phyloP scores from a whole-genome alignment of 805 yeast species.

The Saccharomycopsis sp. region DNA sequence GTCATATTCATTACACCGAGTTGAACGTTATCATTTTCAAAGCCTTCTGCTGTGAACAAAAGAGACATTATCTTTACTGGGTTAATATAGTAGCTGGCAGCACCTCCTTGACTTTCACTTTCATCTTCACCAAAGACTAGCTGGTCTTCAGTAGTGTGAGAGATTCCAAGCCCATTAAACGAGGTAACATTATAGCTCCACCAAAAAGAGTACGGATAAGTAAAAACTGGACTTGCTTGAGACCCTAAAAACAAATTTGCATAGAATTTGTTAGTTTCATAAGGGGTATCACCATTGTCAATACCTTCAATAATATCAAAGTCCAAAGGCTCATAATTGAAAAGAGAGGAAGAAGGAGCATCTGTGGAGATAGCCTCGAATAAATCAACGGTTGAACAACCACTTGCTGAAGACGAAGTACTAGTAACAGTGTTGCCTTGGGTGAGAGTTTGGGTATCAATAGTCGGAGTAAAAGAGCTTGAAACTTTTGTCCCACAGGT shows the following conservation, averaged over 20 bases:
- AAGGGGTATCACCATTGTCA: no score
- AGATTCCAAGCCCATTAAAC: constrained; percentile 50
- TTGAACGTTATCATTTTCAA: constrained; percentile 26
- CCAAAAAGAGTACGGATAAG: constrained; percentile 78
- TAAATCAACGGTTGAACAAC: no score
- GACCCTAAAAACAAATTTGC: constrained; percentile 58
- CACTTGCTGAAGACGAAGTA: no score
- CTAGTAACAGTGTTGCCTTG: no score
- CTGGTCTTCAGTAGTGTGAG: constrained; percentile 50
- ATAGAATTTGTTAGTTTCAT: constrained; percentile 68
- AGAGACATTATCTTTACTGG: constrained; percentile 6
- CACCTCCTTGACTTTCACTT: not conserved
- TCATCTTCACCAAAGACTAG: constrained; percentile 58
- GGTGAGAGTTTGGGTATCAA: no score
- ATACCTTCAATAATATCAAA: no score
- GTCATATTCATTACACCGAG: not conserved
- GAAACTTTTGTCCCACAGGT: constrained; percentile 12
- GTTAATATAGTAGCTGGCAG: constrained; percentile 4
- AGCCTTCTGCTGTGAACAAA: constrained; percentile 28
- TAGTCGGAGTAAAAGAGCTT: constrained; percentile 17
- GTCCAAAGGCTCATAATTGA: no score
- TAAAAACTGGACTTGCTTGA: constrained; percentile 64
- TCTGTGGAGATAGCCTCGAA: no score
- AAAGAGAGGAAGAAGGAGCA: no score
- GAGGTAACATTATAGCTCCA: constrained; percentile 30